phyloP scores from a whole-genome alignment of 805 yeast species.

The Candida tibetensis region DNA sequence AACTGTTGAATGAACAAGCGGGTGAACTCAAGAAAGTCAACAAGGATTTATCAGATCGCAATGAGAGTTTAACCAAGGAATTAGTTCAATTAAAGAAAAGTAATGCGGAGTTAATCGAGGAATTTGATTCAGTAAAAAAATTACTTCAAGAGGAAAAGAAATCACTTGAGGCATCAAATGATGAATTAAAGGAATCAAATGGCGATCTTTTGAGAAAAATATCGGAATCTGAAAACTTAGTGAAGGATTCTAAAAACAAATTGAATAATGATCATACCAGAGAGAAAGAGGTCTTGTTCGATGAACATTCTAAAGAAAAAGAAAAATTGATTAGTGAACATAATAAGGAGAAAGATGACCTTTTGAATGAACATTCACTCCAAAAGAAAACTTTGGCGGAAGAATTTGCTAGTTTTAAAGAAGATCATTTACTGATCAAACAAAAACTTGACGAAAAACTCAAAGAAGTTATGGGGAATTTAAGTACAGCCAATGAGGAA shows the following conservation, averaged over 20 bases:
- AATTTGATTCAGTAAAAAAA: neutral
- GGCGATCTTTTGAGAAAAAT: neutral
- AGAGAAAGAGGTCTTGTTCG: neutral
- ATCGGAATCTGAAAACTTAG: neutral
- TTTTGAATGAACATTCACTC: neutral
- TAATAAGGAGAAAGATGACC: neutral
- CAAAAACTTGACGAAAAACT: neutral
- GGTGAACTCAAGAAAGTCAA: neutral
- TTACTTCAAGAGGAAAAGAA: neutral
- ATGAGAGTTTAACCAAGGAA: neutral
- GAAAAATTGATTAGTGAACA: neutral
- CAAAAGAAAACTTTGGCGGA: neutral
- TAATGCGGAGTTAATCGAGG: neutral
- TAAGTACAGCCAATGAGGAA: neutral
- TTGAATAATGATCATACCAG: neutral
- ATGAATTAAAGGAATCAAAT: too few species aligned
- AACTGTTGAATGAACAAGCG: neutral
- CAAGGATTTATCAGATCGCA: neutral
- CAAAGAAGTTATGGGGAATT: neutral
- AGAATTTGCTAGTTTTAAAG: constrained; percentile 1
- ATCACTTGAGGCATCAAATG: neutral
- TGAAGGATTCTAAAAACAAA: neutral
- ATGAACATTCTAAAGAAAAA: neutral
- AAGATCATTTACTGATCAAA: constrained; percentile 1
- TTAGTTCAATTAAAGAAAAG: neutral